These are phyloP conservation scores for Suillus hirtellus DNA, from an alignment of 768 basidiomycete genomes.

Conservation along the genomic window DNA sequence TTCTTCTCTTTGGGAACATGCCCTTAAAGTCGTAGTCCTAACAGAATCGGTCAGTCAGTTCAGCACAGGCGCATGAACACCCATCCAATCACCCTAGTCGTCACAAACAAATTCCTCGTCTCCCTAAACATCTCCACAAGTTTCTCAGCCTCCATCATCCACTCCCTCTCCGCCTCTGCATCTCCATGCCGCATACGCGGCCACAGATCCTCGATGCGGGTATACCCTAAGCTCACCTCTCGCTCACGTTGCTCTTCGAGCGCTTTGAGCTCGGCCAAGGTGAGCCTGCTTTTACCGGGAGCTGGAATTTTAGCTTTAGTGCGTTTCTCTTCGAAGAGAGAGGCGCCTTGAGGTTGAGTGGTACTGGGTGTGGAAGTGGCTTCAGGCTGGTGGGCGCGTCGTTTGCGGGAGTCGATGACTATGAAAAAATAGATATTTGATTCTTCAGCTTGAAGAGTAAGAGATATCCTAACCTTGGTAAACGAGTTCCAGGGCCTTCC, in stretches of 20 bases:
- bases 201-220: conserved; percentile 64
- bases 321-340: conserved; percentile 64
- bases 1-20: conserved; percentile 59
- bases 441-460: neutral
- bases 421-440: neutral
- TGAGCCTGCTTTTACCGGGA: conserved; percentile 47
- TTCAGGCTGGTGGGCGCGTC: conserved; percentile 33
- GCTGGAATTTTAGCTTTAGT: conserved; percentile 39
- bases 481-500: conserved; percentile 81
- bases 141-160: conserved; percentile 83
- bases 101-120: conserved; percentile 80
- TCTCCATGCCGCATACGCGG: conserved; percentile 45
- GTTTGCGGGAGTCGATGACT: conserved; percentile 66
- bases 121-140: conserved; percentile 89
- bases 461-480: conserved; percentile 60
- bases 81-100: conserved; percentile 63
- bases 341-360: conserved; percentile 37
- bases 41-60: conserved; percentile 11
- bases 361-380: conserved; percentile 14
- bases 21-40: conserved; percentile 62
- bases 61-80: neutral
- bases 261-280: conserved; percentile 57
- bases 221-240: conserved; percentile 60
- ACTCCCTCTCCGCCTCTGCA: conserved; percentile 60
- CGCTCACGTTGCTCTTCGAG: conserved; percentile 68